Percentiles rank a stretch among this genome's conserved stretches.
phyloP scores from a whole-genome alignment of 2,329 filamentous ascomycete genomes.

The Paecilomyces niveus region DNA sequence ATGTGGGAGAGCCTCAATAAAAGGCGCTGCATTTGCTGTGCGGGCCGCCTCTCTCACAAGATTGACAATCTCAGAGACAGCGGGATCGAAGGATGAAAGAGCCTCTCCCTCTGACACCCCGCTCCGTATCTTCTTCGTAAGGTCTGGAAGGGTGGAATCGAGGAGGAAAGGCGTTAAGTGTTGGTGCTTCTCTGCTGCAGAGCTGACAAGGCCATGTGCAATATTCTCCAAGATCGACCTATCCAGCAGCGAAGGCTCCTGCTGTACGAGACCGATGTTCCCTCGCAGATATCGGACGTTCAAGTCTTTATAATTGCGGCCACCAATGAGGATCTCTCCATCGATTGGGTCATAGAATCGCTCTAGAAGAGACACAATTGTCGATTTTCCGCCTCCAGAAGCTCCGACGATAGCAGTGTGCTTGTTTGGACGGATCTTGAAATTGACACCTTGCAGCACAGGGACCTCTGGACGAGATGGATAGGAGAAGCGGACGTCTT shows the following conservation, averaged over 20 bases:
- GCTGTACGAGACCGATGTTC: conserved; percentile 39
- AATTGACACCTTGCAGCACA: conserved; percentile 24
- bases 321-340: conserved; percentile 25
- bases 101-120: conserved; percentile 18
- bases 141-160: conserved; percentile 17
- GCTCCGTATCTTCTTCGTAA: conserved; percentile 16
- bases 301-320: conserved; percentile 19
- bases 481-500: conserved; percentile 25
- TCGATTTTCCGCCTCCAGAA: conserved; percentile 49
- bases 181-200: conserved; percentile 17
- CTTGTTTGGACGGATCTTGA: conserved; percentile 26
- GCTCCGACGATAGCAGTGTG: conserved; percentile 42
- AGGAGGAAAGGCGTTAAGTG: conserved; percentile 17
- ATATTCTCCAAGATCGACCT: conserved; percentile 50
- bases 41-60: conserved; percentile 21
- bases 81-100: conserved; percentile 12
- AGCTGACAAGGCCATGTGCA: conserved; percentile 42
- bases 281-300: conserved; percentile 30
- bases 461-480: conserved; percentile 29
- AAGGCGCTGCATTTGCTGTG: conserved; percentile 18
- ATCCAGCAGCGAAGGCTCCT: conserved; percentile 46
- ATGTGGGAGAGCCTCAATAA: conserved; percentile 19
- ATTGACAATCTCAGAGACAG: conserved; percentile 19
- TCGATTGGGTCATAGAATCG: conserved; percentile 30
- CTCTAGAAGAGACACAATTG: conserved; percentile 30